Percentiles rank a stretch among this genome's conserved stretches.
phyloP scores from a whole-genome alignment of 2,329 filamentous ascomycete genomes.

The Microdochium trichocladiopsis region DNA sequence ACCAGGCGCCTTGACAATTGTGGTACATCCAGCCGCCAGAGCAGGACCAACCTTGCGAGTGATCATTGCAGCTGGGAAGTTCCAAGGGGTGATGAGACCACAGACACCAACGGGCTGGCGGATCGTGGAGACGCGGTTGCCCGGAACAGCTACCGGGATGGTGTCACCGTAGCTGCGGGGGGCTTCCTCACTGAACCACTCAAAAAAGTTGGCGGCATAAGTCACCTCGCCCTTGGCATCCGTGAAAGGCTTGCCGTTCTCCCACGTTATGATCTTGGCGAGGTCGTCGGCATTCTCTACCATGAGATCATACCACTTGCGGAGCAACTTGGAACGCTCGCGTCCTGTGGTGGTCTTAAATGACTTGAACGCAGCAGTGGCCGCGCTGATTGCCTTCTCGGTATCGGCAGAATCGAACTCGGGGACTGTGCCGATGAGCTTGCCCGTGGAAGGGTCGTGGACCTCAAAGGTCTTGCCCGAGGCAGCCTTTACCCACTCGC shows the following conservation, averaged over 20 bases:
- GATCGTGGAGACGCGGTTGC: conserved; percentile 69
- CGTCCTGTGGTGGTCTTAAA: conserved; percentile 69
- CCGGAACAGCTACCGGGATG: conserved; percentile 61
- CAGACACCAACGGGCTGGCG: conserved; percentile 83
- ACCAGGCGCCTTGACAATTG: conserved; percentile 83
- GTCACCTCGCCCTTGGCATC: conserved; percentile 67
- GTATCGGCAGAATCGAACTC: conserved; percentile 78
- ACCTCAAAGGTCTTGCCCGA: conserved; percentile 92
- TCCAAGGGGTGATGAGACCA: conserved; percentile 82
- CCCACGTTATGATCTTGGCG: conserved; percentile 77
- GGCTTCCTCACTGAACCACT: conserved; percentile 79
- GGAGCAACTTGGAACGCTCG: conserved; percentile 65
- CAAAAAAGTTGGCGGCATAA: conserved; percentile 69
- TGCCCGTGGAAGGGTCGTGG: conserved; percentile 73
- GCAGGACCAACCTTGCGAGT: conserved; percentile 65
- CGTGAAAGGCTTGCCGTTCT: conserved; percentile 79
- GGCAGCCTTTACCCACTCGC: conserved; percentile 79
- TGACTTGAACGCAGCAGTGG: conserved; percentile 63
- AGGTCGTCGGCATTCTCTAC: conserved; percentile 73
- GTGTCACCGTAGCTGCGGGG: conserved; percentile 68
- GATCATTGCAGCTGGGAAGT: conserved; percentile 76
- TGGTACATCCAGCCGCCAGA: conserved; percentile 89
- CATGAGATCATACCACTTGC: conserved; percentile 78
- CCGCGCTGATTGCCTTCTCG: conserved; percentile 76
- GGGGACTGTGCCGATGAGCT: conserved; percentile 74